These are phyloP conservation scores for Artemisia princeps DNA, from an alignment of 140 eudicot species.

Conservation along the genomic window DNA sequence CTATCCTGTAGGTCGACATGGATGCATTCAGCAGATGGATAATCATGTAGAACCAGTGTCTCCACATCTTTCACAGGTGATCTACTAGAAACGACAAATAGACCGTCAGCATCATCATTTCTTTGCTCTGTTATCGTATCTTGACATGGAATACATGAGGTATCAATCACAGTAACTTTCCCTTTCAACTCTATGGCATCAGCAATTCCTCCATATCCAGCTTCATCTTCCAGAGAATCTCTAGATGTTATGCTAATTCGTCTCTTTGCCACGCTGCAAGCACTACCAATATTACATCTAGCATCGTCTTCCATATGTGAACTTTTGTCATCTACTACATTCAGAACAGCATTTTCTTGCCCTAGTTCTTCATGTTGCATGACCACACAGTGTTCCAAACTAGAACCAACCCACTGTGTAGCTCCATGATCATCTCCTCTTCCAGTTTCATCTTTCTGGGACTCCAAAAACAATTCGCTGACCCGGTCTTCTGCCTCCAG, in stretches of 20 bases:
- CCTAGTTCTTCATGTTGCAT: slow-evolving; percentile 3
- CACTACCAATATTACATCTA: slow-evolving; percentile 2
- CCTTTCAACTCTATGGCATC: slow-evolving; percentile 20
- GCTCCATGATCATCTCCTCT: slow-evolving; percentile 18
- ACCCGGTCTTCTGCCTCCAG: slow-evolving; percentile 12
- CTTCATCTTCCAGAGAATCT: slow-evolving; percentile 12
- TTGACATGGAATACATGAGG: not conserved
- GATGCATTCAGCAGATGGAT: slow-evolving; percentile 20
- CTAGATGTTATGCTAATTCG: slow-evolving; percentile 7
- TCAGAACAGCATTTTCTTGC: slow-evolving; percentile 20
- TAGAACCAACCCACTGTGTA: slow-evolving; percentile 8
- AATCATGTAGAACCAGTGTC: slow-evolving; percentile 2
- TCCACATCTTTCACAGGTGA: not conserved
- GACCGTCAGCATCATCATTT: slow-evolving; percentile 17
- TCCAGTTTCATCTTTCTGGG: slow-evolving; percentile 19
- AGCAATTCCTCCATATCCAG: not conserved
- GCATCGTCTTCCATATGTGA: slow-evolving; percentile 18
- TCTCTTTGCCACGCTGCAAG: slow-evolving; percentile 11
- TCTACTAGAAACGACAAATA: slow-evolving; percentile 9
- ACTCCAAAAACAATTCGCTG: slow-evolving; percentile 15
- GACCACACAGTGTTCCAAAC: slow-evolving; percentile 10
- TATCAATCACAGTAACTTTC: slow-evolving; percentile 3
- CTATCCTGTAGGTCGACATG: not conserved
- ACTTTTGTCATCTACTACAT: slow-evolving; percentile 9
- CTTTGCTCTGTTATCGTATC: slow-evolving; percentile 16